Base-by-base conservation (phyloP, 2,329 filamentous ascomycete species). In the Pyrenophora seminiperda region DNA sequence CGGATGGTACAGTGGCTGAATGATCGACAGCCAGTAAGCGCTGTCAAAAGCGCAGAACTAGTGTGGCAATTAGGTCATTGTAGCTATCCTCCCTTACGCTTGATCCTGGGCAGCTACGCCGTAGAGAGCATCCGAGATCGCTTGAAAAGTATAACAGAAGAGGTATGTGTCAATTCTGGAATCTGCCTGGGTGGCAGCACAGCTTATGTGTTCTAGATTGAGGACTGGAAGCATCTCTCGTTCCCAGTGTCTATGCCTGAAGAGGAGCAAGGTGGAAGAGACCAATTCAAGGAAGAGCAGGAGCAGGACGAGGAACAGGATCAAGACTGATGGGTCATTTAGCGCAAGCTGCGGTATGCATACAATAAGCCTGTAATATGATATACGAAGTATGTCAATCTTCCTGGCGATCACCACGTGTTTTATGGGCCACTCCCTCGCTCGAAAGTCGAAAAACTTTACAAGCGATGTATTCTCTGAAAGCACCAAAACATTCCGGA, bases 31-130 rank as follows among this genome's bases (percentile, higher is more conserved):
- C 93, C 93, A 4, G 94, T 91, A 10, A 96, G 90, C 71, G 91
- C 91, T 0, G 87, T 96, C 46, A 96, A 95, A 74, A 93, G 91
- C 53, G 91, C 91, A 2, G 91, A 97, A 77, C 77, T 97, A 48
- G 87, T 96, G 5, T 97, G 94, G 94, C 78, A 97, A 77, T 76
- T 97, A 34, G 94, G 88, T 0, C 94, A 97, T 77, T 97, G 93
- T 75, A 88, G 86, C n/a, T 97, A 91, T 70, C 94, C 94, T 41
- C 94, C 94, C 0, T 72, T 97, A 57, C 79, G 94, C 27, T 75
- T 99, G 50, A 77, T 97, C n/a, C 75, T 97, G 18, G 94, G 94
- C 0, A 95, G 87, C 58, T 97, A 96, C 75, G 93, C 94, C 1
- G 93, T 97, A 30, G 93, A 99, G 73, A 97, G 92, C 71, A 95